These are phyloP conservation scores for Hypoxylon fragiforme DNA, from an alignment of 495 filamentous ascomycete species.

Conservation along the genomic window DNA sequence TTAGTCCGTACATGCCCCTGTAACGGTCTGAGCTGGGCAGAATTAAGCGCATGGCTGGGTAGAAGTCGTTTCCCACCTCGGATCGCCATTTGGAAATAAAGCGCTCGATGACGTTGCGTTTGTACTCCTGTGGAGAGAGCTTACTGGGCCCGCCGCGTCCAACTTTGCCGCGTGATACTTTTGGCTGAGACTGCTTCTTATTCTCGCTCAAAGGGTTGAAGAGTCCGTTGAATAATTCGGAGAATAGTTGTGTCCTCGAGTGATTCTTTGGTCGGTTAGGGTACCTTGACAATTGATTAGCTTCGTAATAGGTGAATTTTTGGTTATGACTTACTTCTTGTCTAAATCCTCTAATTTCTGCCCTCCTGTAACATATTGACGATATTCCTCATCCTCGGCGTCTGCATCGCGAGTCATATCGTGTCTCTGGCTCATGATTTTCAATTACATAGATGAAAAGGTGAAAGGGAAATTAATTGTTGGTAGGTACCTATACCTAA, in stretches of 20 bases:
- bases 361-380: constrained; percentile 49
- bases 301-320: background rate
- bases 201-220: constrained; percentile 88
- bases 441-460: background rate
- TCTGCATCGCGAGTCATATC: constrained; percentile 51
- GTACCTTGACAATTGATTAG: constrained; percentile 59
- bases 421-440: constrained; percentile 32
- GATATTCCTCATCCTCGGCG: constrained; percentile 54
- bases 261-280: constrained; percentile 84
- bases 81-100: constrained; percentile 89
- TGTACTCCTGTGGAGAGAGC: constrained; percentile 76
- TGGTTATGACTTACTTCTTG: constrained; percentile 61
- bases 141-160: constrained; percentile 61
- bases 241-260: constrained; percentile 78
- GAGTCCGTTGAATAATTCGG: constrained; percentile 71
- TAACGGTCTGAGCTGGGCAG: constrained; percentile 94
- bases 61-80: constrained; percentile 88
- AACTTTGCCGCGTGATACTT: constrained; percentile 51
- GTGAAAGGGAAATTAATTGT: background rate
- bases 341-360: constrained; percentile 60
- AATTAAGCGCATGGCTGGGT: constrained; percentile 89
- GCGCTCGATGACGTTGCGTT: constrained; percentile 82
- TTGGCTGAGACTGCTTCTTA: constrained; percentile 70
- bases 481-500: too few relatives aligned
- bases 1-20: constrained; percentile 90